These are phyloP conservation scores for Eucalyptus microcorys DNA, from an alignment of 345 rosid genomes.

Conservation along the genomic window DNA sequence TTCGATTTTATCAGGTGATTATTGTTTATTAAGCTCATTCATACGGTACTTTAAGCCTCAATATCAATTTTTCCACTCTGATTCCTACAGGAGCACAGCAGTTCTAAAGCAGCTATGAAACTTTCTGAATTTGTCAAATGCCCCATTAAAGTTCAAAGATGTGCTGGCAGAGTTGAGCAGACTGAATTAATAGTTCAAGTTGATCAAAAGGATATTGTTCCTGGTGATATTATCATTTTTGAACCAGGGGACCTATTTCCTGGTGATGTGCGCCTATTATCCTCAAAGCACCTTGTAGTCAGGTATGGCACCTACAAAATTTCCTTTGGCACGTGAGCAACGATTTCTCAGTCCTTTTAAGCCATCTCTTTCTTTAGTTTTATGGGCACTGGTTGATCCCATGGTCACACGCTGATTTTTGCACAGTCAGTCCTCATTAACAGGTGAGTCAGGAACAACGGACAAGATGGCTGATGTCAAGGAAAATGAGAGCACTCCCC, in stretches of 20 bases:
- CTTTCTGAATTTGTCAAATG: slow-evolving; percentile 46
- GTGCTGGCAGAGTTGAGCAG: slow-evolving; percentile 64
- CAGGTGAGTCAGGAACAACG: slow-evolving; percentile 53
- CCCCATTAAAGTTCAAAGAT: slow-evolving; percentile 67
- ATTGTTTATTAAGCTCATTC: background rate
- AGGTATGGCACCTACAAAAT: slow-evolving; percentile 18
- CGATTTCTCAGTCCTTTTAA: background rate
- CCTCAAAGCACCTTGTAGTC: slow-evolving; percentile 56
- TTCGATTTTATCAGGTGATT: slow-evolving; percentile 53
- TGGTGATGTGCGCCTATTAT: slow-evolving; percentile 55
- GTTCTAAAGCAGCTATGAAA: slow-evolving; percentile 76
- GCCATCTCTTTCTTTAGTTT: background rate
- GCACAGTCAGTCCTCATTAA: slow-evolving; percentile 61
- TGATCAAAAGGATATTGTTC: slow-evolving; percentile 66
- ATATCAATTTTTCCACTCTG: background rate
- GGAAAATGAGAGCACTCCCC: slow-evolving; percentile 41
- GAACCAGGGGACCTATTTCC: slow-evolving; percentile 74
- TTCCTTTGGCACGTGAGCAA: background rate
- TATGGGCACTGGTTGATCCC: background rate
- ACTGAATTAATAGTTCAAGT: slow-evolving; percentile 54
- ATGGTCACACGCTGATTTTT: slow-evolving; percentile 1
- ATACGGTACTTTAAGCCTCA: background rate
- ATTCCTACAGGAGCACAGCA: slow-evolving; percentile 32
- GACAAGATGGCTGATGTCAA: slow-evolving; percentile 46
- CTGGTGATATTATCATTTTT: slow-evolving; percentile 58